Conservation (phyloP, 306 rosid genomes). For the Astragalus glycyphyllos region DNA sequence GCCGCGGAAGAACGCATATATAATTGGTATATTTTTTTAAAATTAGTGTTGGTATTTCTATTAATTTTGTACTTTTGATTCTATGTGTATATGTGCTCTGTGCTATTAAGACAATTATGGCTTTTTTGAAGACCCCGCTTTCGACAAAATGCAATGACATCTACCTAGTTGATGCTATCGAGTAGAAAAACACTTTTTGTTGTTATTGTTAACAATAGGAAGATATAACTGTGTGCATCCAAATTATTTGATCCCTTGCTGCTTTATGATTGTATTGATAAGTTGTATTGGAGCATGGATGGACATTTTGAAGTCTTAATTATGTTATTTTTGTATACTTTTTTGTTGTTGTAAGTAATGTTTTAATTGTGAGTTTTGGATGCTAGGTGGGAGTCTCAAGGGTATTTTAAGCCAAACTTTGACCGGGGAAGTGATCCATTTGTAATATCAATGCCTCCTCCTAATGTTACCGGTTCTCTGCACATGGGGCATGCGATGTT, state of each 20-base stretch:
- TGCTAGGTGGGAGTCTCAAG: slow-evolving; percentile 99
- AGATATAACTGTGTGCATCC: neutral
- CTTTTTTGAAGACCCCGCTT: neutral
- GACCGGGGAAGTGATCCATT: slow-evolving; percentile 80
- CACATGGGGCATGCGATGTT: slow-evolving; percentile 99
- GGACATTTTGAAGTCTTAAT: neutral
- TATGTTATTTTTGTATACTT: neutral
- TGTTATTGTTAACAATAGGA: neutral
- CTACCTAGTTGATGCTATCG: neutral
- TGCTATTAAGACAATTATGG: neutral
- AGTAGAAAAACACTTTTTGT: neutral
- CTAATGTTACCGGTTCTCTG: slow-evolving; percentile 95
- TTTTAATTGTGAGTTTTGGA: slow-evolving; percentile 43
- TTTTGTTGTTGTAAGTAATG: neutral
- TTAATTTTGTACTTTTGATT: neutral
- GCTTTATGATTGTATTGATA: neutral
- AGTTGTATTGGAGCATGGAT: slow-evolving; percentile 11
- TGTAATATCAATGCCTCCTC: slow-evolving; percentile 96
- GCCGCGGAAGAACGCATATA: slow-evolving; percentile 84
- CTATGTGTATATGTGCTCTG: slow-evolving; percentile 6
- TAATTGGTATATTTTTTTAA: slow-evolving; percentile 66
- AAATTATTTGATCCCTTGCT: neutral
- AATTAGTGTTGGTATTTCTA: slow-evolving; percentile 9
- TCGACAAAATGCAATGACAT: neutral
- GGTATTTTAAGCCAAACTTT: slow-evolving; percentile 77